A percentile compares a stretch with the other conserved stretches of the same genome.
Conservation (phyloP, 305 asterid genomes). For the Fraxinus latifolia region DNA sequence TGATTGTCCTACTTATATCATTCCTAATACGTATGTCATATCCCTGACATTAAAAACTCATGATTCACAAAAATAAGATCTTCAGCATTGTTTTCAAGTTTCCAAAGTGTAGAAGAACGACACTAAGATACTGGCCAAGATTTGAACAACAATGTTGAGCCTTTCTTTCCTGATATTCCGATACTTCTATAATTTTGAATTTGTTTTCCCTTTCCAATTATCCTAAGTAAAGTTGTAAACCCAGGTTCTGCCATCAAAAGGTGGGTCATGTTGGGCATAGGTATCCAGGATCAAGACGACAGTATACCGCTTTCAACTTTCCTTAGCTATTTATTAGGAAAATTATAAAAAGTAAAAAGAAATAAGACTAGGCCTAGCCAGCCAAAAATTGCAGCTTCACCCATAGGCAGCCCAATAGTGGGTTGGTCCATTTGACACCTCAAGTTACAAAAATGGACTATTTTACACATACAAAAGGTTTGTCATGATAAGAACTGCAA, state of each 20-base stretch:
- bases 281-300: background rate
- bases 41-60: background rate
- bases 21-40: background rate
- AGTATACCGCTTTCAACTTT: background rate
- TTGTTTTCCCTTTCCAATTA: background rate
- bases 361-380: background rate
- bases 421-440: slow-evolving; percentile 7
- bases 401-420: background rate
- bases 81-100: background rate
- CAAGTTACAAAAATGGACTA: background rate
- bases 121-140: background rate
- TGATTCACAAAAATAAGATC: background rate
- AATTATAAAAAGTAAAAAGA: background rate
- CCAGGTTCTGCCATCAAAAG: background rate
- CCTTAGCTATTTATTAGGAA: background rate
- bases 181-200: background rate
- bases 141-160: background rate
- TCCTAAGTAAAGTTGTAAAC: background rate
- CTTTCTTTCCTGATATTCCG: background rate
- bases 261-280: background rate
- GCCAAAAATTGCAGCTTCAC: background rate
- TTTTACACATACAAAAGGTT: slow-evolving; percentile 9
- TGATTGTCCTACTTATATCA: background rate
- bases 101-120: background rate
- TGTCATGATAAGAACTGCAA: background rate